Evolutionary conservation across 2,329 filamentous ascomycete genomes (phyloP), one percentile per base, ranked within the genome.

Genomic region (Colletotrichum lentis): DNA sequence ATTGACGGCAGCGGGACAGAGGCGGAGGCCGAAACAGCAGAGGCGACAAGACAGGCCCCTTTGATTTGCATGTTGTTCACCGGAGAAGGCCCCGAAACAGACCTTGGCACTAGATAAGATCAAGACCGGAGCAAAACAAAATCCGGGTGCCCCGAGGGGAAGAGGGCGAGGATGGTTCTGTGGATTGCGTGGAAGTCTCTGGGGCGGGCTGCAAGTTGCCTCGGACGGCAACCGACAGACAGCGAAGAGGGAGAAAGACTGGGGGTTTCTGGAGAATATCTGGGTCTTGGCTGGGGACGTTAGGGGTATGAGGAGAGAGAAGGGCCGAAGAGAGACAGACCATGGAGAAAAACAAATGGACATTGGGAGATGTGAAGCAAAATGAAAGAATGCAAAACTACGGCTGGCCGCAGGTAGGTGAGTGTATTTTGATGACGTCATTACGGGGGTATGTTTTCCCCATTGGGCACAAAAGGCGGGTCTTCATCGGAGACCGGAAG

Each of bases 241-340:
- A 53, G 64, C 50, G 58, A 27, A 20, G 16, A 49, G 31, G 20
- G 16, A 14, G 37, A 60, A 69, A 64, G 31, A 66, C 22, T 56
- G 66, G 62, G 41, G 62, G 60, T 65, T 65, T 46, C 65, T 65
- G 65, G 65, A 68, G 65, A 66, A 65, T 56, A n/a, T 65, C 50
- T 66, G 62, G 66, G 54, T 54, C 64, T 64, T 54, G 60, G 59
- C 64, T 67, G 59, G 60, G 53, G 58, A 62, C 43, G 11, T 52
- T 35, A 39, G 59, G 64, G 49, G 64, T 31, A 24, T 41, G 55
- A 65, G 55, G 55, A 37, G 56, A 27, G 62, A 69, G 39, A 69
- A 69, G 62, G 24, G 62, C 66, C 66, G 66, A 69, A 61, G 50
- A 66, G 66, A 66, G 55, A 55, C 61, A 66, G 55, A 55, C 61